These are phyloP conservation scores for Paramecium biaurelia DNA, from an alignment of 73 alveolate genomes.

Conservation along the genomic window DNA sequence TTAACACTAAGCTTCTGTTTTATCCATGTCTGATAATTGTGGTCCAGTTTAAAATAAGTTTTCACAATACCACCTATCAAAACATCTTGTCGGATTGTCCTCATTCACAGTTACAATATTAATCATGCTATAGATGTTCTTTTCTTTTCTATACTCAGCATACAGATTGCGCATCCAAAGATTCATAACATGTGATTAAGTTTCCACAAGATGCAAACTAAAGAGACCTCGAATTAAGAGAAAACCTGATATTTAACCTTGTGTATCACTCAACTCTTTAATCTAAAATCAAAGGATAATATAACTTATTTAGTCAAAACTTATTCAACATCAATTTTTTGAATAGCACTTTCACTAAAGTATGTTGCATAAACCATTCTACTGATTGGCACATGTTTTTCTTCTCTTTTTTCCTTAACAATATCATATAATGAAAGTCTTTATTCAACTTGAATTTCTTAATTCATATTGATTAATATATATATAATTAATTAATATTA, in stretches of 20 bases:
- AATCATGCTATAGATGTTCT: conserved; percentile 36
- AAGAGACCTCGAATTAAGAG: conserved; percentile 32
- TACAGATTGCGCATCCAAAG: background rate
- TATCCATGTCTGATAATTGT: conserved; percentile 38
- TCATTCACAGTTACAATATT: conserved; percentile 40
- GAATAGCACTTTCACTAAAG: conserved; percentile 26
- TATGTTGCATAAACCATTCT: conserved; percentile 43
- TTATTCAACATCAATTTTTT: conserved; percentile 42
- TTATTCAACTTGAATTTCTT: conserved; percentile 11
- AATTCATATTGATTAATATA: background rate
- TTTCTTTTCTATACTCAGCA: conserved; percentile 40
- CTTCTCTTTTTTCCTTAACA: conserved; percentile 25
- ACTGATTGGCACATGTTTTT: background rate
- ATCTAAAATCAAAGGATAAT: background rate
- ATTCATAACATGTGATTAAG: conserved; percentile 8
- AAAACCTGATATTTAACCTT: conserved; percentile 6
- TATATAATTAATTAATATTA: background rate
- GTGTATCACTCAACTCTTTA: conserved; percentile 35
- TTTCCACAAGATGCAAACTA: conserved; percentile 12
- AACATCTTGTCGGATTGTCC: conserved; percentile 34
- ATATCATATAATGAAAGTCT: conserved; percentile 22
- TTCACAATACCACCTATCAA: conserved; percentile 51
- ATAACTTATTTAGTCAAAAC: conserved; percentile 9
- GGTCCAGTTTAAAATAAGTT: conserved; percentile 50
- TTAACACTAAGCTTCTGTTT: conserved; percentile 8